Evolutionary conservation across 495 filamentous ascomycete genomes (phyloP).

Genomic region (Astrothelium subdiscretum): DNA sequence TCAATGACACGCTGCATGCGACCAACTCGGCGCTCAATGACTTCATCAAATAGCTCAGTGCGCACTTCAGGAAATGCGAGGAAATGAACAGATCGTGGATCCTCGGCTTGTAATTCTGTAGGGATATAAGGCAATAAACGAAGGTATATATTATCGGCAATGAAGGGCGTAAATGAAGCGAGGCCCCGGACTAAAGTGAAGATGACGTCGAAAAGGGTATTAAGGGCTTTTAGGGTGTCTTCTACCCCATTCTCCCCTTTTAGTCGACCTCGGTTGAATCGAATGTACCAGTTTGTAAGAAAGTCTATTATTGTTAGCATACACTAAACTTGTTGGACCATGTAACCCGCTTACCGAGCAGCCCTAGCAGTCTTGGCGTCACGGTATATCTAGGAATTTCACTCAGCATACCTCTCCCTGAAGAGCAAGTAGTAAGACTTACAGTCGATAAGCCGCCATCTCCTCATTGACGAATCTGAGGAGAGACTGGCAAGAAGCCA

Average conservation of each 20-base stretch:
- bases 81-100: slow-evolving; percentile 85
- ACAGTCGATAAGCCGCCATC: slow-evolving; percentile 57
- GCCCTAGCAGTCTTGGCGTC: slow-evolving; percentile 49
- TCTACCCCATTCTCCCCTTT: slow-evolving; percentile 87
- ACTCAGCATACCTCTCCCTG: background rate
- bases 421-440: background rate
- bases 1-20: slow-evolving; percentile 97
- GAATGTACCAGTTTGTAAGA: slow-evolving; percentile 98
- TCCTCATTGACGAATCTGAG: slow-evolving; percentile 89
- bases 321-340: background rate
- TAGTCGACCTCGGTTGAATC: slow-evolving; percentile 92
- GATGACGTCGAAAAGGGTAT: slow-evolving; percentile 93
- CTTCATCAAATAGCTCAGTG: slow-evolving; percentile 75
- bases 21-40: slow-evolving; percentile 71
- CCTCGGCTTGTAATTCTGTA: slow-evolving; percentile 47
- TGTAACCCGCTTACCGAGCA: background rate
- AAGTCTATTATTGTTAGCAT: slow-evolving; percentile 83
- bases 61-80: slow-evolving; percentile 78
- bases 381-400: slow-evolving; percentile 60
- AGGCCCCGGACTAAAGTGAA: slow-evolving; percentile 78
- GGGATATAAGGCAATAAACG: slow-evolving; percentile 74
- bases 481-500: slow-evolving; percentile 86
- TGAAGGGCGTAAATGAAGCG: slow-evolving; percentile 91
- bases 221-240: slow-evolving; percentile 82
- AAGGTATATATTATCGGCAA: slow-evolving; percentile 88